Percentiles rank a stretch among this genome's conserved stretches.
phyloP scores from a whole-genome alignment of 345 rosid species.

The Conringia planisiliqua region DNA sequence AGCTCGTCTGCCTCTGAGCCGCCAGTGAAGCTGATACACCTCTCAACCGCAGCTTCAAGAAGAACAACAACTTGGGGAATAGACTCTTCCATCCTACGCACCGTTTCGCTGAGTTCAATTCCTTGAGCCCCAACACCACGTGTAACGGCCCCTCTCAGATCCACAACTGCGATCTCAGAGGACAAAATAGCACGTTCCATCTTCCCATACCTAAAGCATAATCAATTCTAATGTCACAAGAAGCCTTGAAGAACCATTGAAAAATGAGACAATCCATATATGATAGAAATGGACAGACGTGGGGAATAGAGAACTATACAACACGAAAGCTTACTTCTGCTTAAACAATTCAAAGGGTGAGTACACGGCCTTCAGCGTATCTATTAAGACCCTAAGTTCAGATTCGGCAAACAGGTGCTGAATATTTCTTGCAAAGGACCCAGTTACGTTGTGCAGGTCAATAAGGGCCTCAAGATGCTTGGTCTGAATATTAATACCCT shows the following conservation, averaged over 20 bases:
- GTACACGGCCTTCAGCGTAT: conserved; percentile 85
- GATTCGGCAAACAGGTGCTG: conserved; percentile 92
- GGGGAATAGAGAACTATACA: neutral
- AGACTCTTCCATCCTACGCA: conserved; percentile 98
- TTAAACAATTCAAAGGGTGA: conserved; percentile 83
- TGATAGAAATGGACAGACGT: neutral
- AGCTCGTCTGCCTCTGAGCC: conserved; percentile 98
- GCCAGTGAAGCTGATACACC: conserved; percentile 88
- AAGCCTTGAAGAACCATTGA: conserved; percentile 1
- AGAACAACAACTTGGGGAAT: conserved; percentile 88
- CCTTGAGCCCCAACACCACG: conserved; percentile 99
- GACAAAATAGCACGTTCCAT: conserved; percentile 92
- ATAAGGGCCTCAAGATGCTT: conserved; percentile 91
- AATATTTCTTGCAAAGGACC: conserved; percentile 79
- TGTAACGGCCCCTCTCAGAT: conserved; percentile 95
- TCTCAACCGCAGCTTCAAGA: conserved; percentile 94
- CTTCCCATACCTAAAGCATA: conserved; percentile 70
- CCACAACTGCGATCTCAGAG: conserved; percentile 86
- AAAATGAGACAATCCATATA: neutral
- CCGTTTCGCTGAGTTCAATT: conserved; percentile 95
- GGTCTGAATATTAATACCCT: conserved; percentile 80
- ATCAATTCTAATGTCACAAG: conserved; percentile 18
- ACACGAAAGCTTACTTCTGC: conserved; percentile 58
- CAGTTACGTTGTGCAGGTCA: conserved; percentile 87
- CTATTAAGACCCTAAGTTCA: conserved; percentile 66